A percentile compares a stretch with the other conserved stretches of the same genome.
These are phyloP conservation scores for Funneliformis mosseae DNA, from an alignment of 192 early-diverging fungal genomes.

Conservation along the genomic window DNA sequence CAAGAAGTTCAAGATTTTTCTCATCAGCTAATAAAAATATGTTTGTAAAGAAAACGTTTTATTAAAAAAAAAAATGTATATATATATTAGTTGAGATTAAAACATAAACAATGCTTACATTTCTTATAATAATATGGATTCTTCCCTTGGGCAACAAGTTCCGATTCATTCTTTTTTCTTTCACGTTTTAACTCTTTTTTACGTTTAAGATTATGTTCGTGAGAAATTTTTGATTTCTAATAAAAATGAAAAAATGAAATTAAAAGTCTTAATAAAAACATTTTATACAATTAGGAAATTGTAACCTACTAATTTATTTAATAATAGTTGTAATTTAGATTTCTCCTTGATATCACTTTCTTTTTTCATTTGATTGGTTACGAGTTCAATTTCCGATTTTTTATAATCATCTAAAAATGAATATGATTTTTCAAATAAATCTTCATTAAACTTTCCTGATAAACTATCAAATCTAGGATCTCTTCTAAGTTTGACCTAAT, in stretches of 20 bases:
- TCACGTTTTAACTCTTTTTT: conserved; percentile 68
- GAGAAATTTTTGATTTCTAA: conserved; percentile 48
- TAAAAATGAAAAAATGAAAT: not conserved
- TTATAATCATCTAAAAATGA: conserved; percentile 83
- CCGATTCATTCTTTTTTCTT: conserved; percentile 80
- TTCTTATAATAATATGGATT: conserved; percentile 93
- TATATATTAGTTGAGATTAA: conserved; percentile 13
- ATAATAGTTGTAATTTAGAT: conserved; percentile 57
- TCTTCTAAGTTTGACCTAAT: conserved; percentile 67
- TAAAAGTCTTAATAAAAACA: no score
- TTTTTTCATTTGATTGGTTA: conserved; percentile 67
- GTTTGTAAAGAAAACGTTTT: not conserved
- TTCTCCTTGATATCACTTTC: conserved; percentile 65
- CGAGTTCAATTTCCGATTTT: conserved; percentile 68
- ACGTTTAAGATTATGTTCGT: conserved; percentile 53
- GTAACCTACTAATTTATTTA: conserved; percentile 67
- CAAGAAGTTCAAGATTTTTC: conserved; percentile 83
- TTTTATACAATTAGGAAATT: no score
- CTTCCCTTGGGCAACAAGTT: conserved; percentile 85
- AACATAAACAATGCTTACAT: conserved; percentile 52
- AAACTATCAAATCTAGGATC: conserved; percentile 94
- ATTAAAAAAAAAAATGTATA: conserved; percentile 30
- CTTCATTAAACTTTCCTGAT: conserved; percentile 88
- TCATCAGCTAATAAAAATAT: conserved; percentile 59
- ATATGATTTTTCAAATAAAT: conserved; percentile 91